These are phyloP conservation scores for Passiflora organensis DNA, from an alignment of 345 rosid species.

Conservation along the genomic window DNA sequence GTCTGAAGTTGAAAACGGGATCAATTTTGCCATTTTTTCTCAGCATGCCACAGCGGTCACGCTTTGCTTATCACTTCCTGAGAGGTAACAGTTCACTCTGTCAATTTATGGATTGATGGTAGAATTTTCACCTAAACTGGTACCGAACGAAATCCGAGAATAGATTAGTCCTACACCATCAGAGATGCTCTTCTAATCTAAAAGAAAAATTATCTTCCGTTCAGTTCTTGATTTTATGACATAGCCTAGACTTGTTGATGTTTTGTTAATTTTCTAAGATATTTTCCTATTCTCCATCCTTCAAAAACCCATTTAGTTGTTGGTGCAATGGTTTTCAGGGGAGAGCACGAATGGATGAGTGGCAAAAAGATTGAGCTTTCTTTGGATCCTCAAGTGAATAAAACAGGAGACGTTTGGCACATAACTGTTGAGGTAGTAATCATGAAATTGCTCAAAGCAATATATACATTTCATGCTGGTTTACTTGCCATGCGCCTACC, in stretches of 20 bases:
- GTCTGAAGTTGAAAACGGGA: slow-evolving; percentile 65
- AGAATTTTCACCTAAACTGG: too few relatives aligned
- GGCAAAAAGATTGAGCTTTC: slow-evolving; percentile 56
- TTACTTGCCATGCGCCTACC: too few relatives aligned
- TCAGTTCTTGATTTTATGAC: too few relatives aligned
- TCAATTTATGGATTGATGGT: background rate
- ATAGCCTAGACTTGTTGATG: background rate
- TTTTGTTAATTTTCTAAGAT: background rate
- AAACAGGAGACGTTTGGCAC: slow-evolving; percentile 93
- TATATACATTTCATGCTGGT: too few relatives aligned
- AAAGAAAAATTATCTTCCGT: too few relatives aligned
- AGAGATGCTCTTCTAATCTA: too few relatives aligned
- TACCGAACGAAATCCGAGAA: too few relatives aligned
- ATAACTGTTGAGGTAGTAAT: slow-evolving; percentile 68
- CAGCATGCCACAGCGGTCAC: slow-evolving; percentile 77
- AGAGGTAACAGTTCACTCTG: slow-evolving; percentile 32
- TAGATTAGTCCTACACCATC: too few relatives aligned
- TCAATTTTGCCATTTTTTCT: slow-evolving; percentile 81
- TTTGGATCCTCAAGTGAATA: slow-evolving; percentile 64
- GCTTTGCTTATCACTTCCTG: slow-evolving; percentile 68
- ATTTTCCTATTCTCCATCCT: background rate
- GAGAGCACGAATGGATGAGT: slow-evolving; percentile 23
- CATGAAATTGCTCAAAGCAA: too few relatives aligned
- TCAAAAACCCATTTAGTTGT: too few relatives aligned
- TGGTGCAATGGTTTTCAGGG: slow-evolving; percentile 23